Percentiles rank a stretch among this genome's conserved stretches.
These are phyloP conservation scores for Castanospermum australe DNA, from an alignment of 306 rosid genomes.

Conservation along the genomic window DNA sequence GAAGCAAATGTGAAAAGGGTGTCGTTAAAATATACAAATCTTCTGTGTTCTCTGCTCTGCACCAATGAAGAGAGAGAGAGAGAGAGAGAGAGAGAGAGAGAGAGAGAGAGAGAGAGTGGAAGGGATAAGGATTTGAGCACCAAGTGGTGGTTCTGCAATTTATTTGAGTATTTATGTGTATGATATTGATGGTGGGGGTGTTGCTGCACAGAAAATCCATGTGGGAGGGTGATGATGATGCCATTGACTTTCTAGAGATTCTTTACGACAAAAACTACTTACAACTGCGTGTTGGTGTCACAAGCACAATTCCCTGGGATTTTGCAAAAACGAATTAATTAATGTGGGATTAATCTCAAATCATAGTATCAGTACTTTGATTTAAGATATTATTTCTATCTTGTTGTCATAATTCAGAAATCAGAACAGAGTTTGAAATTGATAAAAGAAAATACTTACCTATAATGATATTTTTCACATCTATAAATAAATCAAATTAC, in stretches of 20 bases:
- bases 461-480: too few species aligned
- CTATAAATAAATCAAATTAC: too few species aligned
- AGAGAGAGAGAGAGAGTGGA: not conserved
- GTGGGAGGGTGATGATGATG: not conserved
- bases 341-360: not conserved
- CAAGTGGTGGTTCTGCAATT: constrained; percentile 8
- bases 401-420: too few species aligned
- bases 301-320: not conserved
- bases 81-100: not conserved
- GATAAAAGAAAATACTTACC: too few species aligned
- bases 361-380: not conserved
- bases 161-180: not conserved
- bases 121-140: not conserved
- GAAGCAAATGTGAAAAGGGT: not conserved
- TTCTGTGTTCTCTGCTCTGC: not conserved
- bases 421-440: too few species aligned
- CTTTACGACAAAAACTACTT: not conserved
- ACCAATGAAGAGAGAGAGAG: constrained; percentile 7
- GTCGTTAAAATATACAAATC: not conserved
- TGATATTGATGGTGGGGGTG: not conserved
- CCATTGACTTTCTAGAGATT: constrained; percentile 16
- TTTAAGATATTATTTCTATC: too few species aligned
- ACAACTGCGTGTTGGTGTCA: not conserved
- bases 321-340: not conserved
- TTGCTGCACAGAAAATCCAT: constrained; percentile 1